Base-by-base conservation (phyloP, 2,329 filamentous ascomycete genomes). In the Helminthosporium solani region DNA sequence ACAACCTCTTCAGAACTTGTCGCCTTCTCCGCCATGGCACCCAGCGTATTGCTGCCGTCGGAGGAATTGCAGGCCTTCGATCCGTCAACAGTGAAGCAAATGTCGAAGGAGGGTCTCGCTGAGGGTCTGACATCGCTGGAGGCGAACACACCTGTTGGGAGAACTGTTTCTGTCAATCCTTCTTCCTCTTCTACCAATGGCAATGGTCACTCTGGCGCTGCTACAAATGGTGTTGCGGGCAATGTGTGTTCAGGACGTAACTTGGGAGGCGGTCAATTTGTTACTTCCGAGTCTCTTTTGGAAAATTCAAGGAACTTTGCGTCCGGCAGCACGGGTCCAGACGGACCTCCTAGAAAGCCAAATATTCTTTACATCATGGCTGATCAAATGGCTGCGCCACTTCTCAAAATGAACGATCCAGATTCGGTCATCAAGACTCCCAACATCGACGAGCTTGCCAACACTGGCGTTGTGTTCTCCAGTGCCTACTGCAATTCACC, bases 331-430 rank as follows among this genome's bases (percentile, higher is more conserved):
- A 44, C 50, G 7, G 42, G 28, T 20, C 34, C 50, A 8, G 44
- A 54, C 25, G 50, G 47, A 18, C 20, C 45, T 15, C 33, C 53
- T 6, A 66, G 58, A 40, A 79, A 79, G 67, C 87, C 87, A 50
- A 91, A 91, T 71, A 88, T 92, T 57, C 78, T 91, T 37, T 96
- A 94, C 77, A 95, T 96, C 75, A 96, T 96, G 90, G 91, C 91
- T 44, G 91, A 96, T 73, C 91, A 96, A 75, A 83, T 96, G 70
- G 88, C 91, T 15, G 91, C 91, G 21, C 91, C 91, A 15, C 81
- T 91, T 58, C 82, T 96, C 58, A 92, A 90, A 75, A 92, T 96
- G 76, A 90, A 96, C 77, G 91, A 96, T 71, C 81, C 85, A 36
- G 78, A 86, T 42, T 95, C 90, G 1, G 87, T 88, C 67, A 96